phyloP scores from a whole-genome alignment of 129 eudicot species.

The Escallonia rubra region DNA sequence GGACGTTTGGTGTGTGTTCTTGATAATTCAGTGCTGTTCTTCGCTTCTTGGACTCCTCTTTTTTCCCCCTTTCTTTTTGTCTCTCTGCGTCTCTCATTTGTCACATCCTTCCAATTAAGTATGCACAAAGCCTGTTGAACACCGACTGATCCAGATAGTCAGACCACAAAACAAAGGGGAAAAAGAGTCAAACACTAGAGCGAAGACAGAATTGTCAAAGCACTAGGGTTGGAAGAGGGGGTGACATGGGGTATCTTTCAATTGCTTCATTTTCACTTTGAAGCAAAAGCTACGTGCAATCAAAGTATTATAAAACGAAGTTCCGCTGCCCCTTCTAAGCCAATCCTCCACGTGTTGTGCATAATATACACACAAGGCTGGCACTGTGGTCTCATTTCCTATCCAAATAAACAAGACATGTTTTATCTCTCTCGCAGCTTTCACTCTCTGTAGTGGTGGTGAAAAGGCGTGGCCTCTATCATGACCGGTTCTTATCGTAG shows the following conservation, averaged over 20 bases:
- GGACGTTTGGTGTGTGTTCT: slow-evolving; percentile 5
- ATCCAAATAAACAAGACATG: background rate
- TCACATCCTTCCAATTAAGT: slow-evolving; percentile 1
- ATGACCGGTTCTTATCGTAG: slow-evolving; percentile 3
- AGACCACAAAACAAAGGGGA: slow-evolving; percentile 17
- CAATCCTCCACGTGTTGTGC: slow-evolving; percentile 24
- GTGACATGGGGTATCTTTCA: background rate
- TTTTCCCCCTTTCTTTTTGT: slow-evolving; percentile 12
- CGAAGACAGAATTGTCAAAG: slow-evolving; percentile 16
- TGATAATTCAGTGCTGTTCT: slow-evolving; percentile 21
- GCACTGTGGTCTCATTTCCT: background rate
- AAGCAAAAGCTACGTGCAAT: slow-evolving; percentile 5
- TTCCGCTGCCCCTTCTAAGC: slow-evolving; percentile 11
- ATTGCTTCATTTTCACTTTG: slow-evolving; percentile 18
- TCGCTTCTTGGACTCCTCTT: slow-evolving; percentile 24
- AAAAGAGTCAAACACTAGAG: slow-evolving; percentile 8
- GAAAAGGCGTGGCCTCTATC: slow-evolving; percentile 11
- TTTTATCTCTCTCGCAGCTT: background rate
- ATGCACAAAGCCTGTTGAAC: slow-evolving; percentile 6
- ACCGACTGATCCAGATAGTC: slow-evolving; percentile 28
- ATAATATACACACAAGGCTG: background rate
- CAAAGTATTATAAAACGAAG: background rate
- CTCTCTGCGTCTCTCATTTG: background rate
- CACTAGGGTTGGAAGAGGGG: slow-evolving; percentile 13
- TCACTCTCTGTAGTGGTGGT: slow-evolving; percentile 9